These are phyloP conservation scores for Cicer judaicum DNA, from an alignment of 306 rosid genomes.

Conservation along the genomic window DNA sequence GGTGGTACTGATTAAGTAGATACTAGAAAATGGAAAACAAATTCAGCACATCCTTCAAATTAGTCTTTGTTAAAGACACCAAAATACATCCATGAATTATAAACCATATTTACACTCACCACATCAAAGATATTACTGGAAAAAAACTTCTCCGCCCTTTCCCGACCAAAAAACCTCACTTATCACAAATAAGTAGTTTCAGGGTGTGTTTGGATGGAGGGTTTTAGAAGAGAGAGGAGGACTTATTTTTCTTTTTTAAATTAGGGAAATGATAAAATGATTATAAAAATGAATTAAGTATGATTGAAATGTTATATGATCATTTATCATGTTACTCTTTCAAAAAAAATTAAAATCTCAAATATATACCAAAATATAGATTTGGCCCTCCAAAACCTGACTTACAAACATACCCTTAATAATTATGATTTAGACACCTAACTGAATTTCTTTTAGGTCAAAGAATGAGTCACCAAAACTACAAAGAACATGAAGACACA, in stretches of 20 bases:
- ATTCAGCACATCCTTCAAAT: not conserved
- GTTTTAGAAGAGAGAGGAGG: no score
- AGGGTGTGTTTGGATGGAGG: no score
- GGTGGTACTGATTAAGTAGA: no score
- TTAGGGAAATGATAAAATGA: no score
- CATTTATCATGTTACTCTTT: no score
- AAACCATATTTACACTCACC: not conserved
- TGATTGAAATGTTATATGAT: no score
- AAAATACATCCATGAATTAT: not conserved
- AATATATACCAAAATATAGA: no score
- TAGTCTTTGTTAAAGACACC: not conserved
- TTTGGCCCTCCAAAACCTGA: no score
- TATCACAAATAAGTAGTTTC: not conserved
- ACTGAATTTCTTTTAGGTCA: conserved; percentile 26
- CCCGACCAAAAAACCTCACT: not conserved
- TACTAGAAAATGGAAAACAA: no score
- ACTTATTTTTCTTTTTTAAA: no score
- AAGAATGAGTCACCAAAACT: conserved; percentile 1
- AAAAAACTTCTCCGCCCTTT: not conserved
- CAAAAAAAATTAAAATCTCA: no score
- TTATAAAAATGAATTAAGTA: no score
- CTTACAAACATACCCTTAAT: not conserved
- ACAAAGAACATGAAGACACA: not conserved
- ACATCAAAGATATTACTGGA: not conserved
- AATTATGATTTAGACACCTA: conserved; percentile 20